Evolutionary conservation across 371 early-diverging fungal species (phyloP), one percentile per base, ranked within the genome.

Genomic region (Mortierella sp.): DNA sequence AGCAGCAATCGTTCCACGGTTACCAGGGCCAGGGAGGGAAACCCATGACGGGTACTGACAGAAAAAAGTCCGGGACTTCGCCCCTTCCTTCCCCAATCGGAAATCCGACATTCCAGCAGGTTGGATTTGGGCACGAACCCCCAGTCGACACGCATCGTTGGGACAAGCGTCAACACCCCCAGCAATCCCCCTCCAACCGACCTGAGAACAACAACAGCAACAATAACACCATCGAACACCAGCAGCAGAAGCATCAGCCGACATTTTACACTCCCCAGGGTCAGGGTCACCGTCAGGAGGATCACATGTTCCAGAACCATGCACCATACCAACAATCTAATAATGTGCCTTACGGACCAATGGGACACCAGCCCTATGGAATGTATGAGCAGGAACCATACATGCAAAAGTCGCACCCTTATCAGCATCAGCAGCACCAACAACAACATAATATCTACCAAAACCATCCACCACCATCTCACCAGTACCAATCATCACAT

Each of bases 121-220:
- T 49, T n/a, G 81, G 79, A 32, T 41, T 32, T 12, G 75, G 76
- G 35, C 74, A 75, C 29, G 77, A 84, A 6, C 77, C 76, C 38
- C 49, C 75, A 32, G 27, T 48, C 18, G 85, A 81, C 32, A 81
- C 85, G 4, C 79, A 84, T 71, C 82, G 73, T 49, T 81, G 85
- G 85, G 79, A 84, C 27, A 78, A 81, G 41, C 75, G 71, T 10
- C 85, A 84, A n/a, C 85, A 84, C 49, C 77, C 81, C 24, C 81
- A 84, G n/a, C 84, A 80, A 12, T 35, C 56, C 21, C 71, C 70
- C 24, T 44, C 29, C 24, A 16, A 24, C 35, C 77, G 46, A 10
- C 46, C 21, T 7, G 29, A 54, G 41, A 81, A 60, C 65, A 76
- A 70, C 18, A 51, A 29, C 24, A 55, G 24, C 24, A 32, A 55